Evolutionary conservation across 2,329 filamentous ascomycete species (phyloP).

Genomic region (Cadophora gregata): DNA sequence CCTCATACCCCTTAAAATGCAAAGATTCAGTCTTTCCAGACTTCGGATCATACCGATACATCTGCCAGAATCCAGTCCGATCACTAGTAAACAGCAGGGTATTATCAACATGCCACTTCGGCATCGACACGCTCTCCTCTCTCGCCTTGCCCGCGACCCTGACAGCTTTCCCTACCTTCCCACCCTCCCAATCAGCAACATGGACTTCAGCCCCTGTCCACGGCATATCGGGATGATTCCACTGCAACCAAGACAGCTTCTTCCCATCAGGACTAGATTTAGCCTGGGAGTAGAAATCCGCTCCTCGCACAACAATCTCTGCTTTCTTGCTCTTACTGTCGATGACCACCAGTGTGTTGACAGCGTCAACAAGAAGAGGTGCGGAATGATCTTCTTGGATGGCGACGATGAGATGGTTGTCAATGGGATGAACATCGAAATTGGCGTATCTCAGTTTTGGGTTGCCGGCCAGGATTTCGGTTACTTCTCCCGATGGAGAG

Average conservation of each 20-base stretch:
- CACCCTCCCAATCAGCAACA: constrained; percentile 50
- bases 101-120: constrained; percentile 57
- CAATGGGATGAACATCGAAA: constrained; percentile 50
- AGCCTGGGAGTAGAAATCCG: constrained; percentile 60
- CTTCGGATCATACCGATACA: constrained; percentile 49
- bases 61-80: constrained; percentile 52
- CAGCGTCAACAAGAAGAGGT: constrained; percentile 30
- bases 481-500: constrained; percentile 46
- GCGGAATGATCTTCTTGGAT: constrained; percentile 57
- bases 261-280: constrained; percentile 54
- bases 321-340: constrained; percentile 44
- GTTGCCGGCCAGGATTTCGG: constrained; percentile 44
- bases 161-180: constrained; percentile 42
- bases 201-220: constrained; percentile 55
- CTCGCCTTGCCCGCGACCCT: constrained; percentile 50
- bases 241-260: constrained; percentile 58
- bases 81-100: constrained; percentile 56
- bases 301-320: constrained; percentile 49
- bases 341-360: constrained; percentile 41
- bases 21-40: constrained; percentile 43
- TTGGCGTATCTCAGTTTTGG: constrained; percentile 52
- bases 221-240: constrained; percentile 59
- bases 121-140: constrained; percentile 54
- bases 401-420: constrained; percentile 53
- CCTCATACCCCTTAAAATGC: constrained; percentile 48